Base-by-base conservation (phyloP, 75 land plant species). In the Sequoia sempervirens region DNA sequence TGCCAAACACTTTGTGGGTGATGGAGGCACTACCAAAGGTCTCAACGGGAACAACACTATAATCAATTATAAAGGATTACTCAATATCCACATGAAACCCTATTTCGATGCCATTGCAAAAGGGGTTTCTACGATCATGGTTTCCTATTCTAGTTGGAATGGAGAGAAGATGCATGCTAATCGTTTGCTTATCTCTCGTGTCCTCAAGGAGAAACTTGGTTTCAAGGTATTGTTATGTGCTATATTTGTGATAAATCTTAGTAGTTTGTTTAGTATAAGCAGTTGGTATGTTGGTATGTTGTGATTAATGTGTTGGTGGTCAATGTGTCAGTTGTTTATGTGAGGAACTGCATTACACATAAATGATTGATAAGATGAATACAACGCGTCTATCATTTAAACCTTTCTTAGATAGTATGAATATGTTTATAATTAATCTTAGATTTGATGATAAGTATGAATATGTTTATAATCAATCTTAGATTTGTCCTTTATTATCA, bases 1-100 rank as follows among this genome's bases (percentile, higher is more conserved):
- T 58, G 92, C 94, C 9, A 94, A 94, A 88, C 95, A 94, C 69
- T 94, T 80, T 82, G 94, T 94, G 7, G 94, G 95, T 32, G 95
- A 94, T 86, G 95, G 95, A 26, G 95, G 95, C 36, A 94, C 95
- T 3, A 23, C 47, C 36, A 75, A 81, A 4, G 95, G 95, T 9
- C 87, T 86, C 32, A 88, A 94, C 70, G 95, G 92, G 82, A 86
- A 87, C 84, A 92, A 94, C 83, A 92, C 94, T 10, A 66, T 87
- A n/a, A 81, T 81, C 28, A 82, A 52, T 74, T 82, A 58, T 83
- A 78, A 88, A 75, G 88, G 83, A 30, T 85, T 94, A 11, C 82
- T 85, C 38, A 81, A 85, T 37, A 92, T 92, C 81, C 95, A 94
- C 79, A 91, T 94, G 94, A 87, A 81, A 9, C 83, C 91, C 18